Evolutionary conservation across 2,329 filamentous ascomycete genomes (phyloP).

Genomic region (Daldinia sp.): DNA sequence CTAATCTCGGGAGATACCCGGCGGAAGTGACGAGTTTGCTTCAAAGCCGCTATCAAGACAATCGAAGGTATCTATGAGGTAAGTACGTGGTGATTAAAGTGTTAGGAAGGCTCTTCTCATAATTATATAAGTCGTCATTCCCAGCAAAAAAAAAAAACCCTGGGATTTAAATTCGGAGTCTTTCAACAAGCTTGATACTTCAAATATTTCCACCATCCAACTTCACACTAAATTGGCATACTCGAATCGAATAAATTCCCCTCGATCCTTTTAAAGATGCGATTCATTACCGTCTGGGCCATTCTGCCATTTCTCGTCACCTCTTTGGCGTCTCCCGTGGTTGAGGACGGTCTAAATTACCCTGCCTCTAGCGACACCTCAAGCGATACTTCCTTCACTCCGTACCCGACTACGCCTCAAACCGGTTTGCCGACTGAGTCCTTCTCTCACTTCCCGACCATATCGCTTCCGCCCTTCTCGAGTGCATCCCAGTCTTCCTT

Average conservation of each 20-base stretch:
- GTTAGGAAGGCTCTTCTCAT: no score
- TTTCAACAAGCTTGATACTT: no score
- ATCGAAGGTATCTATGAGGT: no score
- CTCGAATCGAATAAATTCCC: neutral
- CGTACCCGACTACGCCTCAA: neutral
- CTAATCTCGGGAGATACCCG: no score
- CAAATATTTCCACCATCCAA: no score
- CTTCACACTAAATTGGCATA: no score
- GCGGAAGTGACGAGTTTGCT: no score
- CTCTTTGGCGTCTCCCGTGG: neutral
- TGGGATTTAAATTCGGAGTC: no score
- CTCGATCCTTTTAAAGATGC: constrained; percentile 9
- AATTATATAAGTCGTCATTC: no score
- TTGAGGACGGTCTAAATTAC: neutral
- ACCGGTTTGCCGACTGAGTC: neutral
- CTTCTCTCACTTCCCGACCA: neutral
- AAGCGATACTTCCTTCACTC: neutral
- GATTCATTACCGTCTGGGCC: neutral
- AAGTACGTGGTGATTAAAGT: no score
- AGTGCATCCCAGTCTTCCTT: neutral
- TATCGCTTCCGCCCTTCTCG: neutral
- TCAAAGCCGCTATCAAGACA: no score
- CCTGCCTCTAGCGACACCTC: neutral
- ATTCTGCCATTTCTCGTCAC: neutral
- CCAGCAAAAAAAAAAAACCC: no score